Evolutionary conservation across 2,329 filamentous ascomycete species (phyloP), one percentile per base, ranked within the genome.

Genomic region (Fusarium stilboides): DNA sequence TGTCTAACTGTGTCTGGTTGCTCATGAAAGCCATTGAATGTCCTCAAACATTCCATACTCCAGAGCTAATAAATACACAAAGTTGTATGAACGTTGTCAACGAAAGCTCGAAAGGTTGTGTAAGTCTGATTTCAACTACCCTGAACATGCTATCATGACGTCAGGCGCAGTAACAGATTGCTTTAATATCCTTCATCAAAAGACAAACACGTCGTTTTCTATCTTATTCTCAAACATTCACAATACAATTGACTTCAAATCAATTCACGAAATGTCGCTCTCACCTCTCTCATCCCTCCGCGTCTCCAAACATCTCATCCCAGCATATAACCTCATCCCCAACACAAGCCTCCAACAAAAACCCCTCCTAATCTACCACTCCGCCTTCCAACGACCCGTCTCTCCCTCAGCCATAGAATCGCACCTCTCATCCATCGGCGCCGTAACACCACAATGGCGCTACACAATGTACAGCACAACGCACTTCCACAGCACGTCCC

Each of bases 401-500:
- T 81, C 83, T 6, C 79, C 88, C 5, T 81, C 83, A 4, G 74
- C 81, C 2, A 85, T 92, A 47, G 87, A 91, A 73, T 74, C 81
- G 0, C 89, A 89, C 66, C 82, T 93, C 8, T 74, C 75, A 8
- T 73, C 76, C 5, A 76, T 87, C 17, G 85, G 83, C 9, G 86
- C 88, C 34, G 89, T 91, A 5, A 74, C 73, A 2, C 89, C 91
- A 0, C 87, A 90, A 74, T 92, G 90, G 90, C 83, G 87, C 26
- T 92, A 89, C 77, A 88, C 88, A 17, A 92, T 92, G 89, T 92
- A 90, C 77, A 77, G 76, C 36, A 86, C 84, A 8, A 88, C 85
- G 1, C 90, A 92, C 78, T 93, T 90, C 76, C 90, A 93, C 79
- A 88, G 83, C 71, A 92, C 85, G 0, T 85, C 87, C 0, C 90